Conservation (phyloP, 352 stramenopile species). For the Pythium brachiatum region DNA sequence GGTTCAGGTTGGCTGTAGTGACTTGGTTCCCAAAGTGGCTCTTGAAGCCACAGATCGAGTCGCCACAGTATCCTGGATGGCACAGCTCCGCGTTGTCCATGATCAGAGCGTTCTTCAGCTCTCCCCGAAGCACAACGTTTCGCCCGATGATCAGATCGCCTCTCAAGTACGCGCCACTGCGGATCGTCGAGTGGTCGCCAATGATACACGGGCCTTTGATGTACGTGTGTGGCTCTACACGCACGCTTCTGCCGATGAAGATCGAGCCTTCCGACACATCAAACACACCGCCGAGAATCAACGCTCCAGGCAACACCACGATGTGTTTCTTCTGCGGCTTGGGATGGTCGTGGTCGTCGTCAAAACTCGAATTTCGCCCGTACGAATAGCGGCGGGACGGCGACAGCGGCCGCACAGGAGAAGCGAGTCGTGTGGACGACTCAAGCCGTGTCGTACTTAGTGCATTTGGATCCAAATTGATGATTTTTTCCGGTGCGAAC, state of each 20-base stretch:
- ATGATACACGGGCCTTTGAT: conserved; percentile 78
- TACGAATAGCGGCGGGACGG: neutral
- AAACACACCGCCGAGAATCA: conserved; percentile 61
- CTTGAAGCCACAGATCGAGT: conserved; percentile 71
- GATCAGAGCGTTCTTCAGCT: conserved; percentile 73
- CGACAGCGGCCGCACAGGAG: neutral
- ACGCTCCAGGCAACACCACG: conserved; percentile 39
- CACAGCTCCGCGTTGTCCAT: conserved; percentile 72
- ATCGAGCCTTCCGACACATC: conserved; percentile 73
- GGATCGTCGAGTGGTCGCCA: conserved; percentile 52
- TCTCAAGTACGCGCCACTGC: conserved; percentile 64
- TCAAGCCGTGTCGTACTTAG: too few species aligned
- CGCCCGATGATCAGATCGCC: conserved; percentile 62
- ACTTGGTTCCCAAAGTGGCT: conserved; percentile 85
- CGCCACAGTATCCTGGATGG: conserved; percentile 71
- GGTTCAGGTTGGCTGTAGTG: conserved; percentile 70
- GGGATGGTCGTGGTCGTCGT: conserved; percentile 11
- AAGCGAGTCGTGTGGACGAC: neutral
- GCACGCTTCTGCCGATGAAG: conserved; percentile 51
- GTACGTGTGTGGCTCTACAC: conserved; percentile 65
- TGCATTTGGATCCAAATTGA: conserved; percentile 45
- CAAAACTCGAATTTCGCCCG: neutral
- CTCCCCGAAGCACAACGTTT: conserved; percentile 56
- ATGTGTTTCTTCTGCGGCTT: conserved; percentile 36
- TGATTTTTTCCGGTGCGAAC: conserved; percentile 53